These are phyloP conservation scores for Excoecaria cochinchinensis DNA, from an alignment of 345 rosid genomes.

Conservation along the genomic window DNA sequence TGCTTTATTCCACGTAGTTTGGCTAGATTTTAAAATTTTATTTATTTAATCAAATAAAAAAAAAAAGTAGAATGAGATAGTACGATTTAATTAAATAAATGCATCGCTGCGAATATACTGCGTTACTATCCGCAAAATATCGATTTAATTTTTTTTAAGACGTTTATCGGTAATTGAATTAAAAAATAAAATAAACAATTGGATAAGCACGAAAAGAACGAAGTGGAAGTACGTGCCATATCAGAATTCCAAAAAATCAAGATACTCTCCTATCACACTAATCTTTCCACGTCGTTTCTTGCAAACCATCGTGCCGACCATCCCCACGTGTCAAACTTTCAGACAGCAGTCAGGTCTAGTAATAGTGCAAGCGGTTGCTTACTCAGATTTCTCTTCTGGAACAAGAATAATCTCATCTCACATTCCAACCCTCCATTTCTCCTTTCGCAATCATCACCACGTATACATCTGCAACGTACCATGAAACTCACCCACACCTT, in stretches of 20 bases:
- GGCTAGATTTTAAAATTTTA: no score
- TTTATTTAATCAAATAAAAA: no score
- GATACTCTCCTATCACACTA: no score
- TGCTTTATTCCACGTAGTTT: no score
- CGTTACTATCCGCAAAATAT: no score
- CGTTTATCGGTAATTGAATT: no score
- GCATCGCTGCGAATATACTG: no score
- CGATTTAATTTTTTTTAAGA: no score
- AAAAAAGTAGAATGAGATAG: no score
- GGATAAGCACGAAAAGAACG: not conserved
- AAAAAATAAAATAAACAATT: no score
- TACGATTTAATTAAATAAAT: no score
- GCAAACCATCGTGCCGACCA: not conserved
- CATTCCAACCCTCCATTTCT: not conserved
- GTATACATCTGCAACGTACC: conserved; percentile 10
- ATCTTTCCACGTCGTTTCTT: conserved; percentile 6
- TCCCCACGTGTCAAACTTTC: conserved; percentile 12
- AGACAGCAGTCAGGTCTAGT: not conserved
- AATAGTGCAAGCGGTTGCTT: not conserved
- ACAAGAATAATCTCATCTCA: not conserved
- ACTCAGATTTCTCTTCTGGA: not conserved
- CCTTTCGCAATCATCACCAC: not conserved
- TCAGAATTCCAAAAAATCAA: not conserved
- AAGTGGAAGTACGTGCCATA: not conserved
- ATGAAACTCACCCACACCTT: no score